Base-by-base conservation (phyloP, 139 green algal species). In the Closterium sp. region DNA sequence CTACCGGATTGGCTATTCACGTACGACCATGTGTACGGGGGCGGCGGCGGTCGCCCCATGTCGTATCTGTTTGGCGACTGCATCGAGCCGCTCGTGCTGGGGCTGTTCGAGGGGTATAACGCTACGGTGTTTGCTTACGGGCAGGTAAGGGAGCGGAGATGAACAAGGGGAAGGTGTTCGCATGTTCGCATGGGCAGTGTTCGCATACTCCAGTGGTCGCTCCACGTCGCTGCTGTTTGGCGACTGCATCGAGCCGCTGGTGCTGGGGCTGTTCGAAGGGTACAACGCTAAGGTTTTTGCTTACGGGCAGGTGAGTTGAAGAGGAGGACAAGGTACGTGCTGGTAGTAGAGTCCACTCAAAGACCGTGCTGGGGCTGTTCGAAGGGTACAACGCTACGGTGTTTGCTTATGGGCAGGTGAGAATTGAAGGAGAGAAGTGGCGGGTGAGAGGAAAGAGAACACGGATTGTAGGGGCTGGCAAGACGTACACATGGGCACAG, bases 41-140 rank as follows among this genome's bases (percentile, higher is more conserved):
- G 87, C 9, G 92, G 79, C 62, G 88, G 29, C 31, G 34, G 88
- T 9, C n/a, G 27, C 24, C 34, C 88, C 19, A 79, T 70, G 88
- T 79, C 88, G n/a, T 31, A 17, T 24, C 88, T 70, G 88, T 79
- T 70, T 70, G 88, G 21, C 10, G 38, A 79, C 88, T 70, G 38
- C n/a, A 79, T 90, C 13, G 29, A 29, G 34, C 88, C 88, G n/a
- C 34, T 70, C 28, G 42, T 90, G 27, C 24, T 29, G 87, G 87
- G 93, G 10, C 62, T 96, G 6, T 95, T 96, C 30, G 34, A 95
- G 38, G 94, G 94, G 24, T 96, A 96, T 86, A 96, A 95, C 86
- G 93, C 88, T 7, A 95, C 93, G 1, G 94, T 96, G 22, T 86
- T 96, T 22, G 94, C 94, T 29, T 96, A 96, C 50, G 94, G 93